Base-by-base conservation (phyloP, 106 monocot species). In the Acanthochlamys bracteata region DNA sequence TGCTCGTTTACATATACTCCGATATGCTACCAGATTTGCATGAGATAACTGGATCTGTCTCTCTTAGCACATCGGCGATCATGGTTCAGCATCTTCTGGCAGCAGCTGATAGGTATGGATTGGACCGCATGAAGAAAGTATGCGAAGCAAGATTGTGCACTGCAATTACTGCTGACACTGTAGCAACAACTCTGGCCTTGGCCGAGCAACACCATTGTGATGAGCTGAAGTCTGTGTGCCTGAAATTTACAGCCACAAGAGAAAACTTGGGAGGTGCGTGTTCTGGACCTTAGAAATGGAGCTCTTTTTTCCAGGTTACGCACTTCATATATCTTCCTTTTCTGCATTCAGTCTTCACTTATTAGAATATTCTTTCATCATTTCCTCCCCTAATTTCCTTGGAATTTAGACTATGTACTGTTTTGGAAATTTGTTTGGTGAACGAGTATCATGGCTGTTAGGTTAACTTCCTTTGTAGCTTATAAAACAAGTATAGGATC, bases 171-270 rank as follows among this genome's bases (percentile, higher is more conserved):
- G 66, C 88, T 55, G 84, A 84, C 54, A 93, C 84, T 43, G 87
- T 88, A 46, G 88, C 82, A 56, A 76, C 92, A 59, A 88, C 87
- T n/a, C 71, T 93, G 69, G 79, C 88, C 17, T 62, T 93, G n/a
- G 92, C 92, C 20, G 92, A 93, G 45, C 92, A 84, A 41, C 87
- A 93, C 65, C 79, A 88, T 10, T 93, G 92, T 71, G 66, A 61
- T 54, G 79, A 74, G 55, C 66, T 93, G 71, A 93, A 93, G 72
- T 72, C 88, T n/a, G 69, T 66, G n/a, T 93, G 92, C 24, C 67
- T 93, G n/a, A 93, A 76, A 68, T 93, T 75, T 42, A 71, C 73
- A 47, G 82, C 82, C 47, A 57, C 59, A 33, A 76, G 75, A 52
- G 79, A 73, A 73, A 88, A 88, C 61, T 78, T 93, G 72, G 84